A percentile compares a stretch with the other conserved stretches of the same genome.
Evolutionary conservation across 176 grass and related monocot genomes (phyloP).

Genomic region (Hordeum marinum): DNA sequence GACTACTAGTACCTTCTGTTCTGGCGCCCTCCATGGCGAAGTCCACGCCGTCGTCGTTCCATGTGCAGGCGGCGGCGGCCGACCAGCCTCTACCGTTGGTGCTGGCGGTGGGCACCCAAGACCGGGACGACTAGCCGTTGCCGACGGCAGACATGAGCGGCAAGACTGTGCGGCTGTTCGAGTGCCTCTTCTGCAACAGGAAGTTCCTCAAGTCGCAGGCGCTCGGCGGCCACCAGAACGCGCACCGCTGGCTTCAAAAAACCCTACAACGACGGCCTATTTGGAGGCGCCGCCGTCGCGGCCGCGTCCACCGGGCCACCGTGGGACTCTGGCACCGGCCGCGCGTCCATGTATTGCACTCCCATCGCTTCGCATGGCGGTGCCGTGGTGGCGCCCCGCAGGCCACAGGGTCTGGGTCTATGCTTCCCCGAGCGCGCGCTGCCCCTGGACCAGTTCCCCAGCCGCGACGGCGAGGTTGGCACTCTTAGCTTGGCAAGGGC

Average conservation of each 20-base stretch:
- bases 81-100: background rate
- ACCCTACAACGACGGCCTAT: too few species aligned
- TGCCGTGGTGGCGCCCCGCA: background rate
- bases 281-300: background rate
- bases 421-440: background rate
- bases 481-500: background rate
- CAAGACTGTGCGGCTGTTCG: slow-evolving; percentile 39
- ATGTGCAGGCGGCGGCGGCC: background rate
- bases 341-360: background rate
- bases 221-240: slow-evolving; percentile 94
- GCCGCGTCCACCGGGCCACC: background rate
- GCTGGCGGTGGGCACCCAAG: too few species aligned
- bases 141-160: background rate
- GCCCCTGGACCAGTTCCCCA: background rate
- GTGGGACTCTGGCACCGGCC: background rate
- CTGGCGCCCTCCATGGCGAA: background rate
- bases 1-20: too few species aligned
- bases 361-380: background rate
- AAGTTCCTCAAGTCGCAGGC: slow-evolving; percentile 74
- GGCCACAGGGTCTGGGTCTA: background rate
- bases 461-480: background rate
- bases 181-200: slow-evolving; percentile 69
- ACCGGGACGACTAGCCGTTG: background rate
- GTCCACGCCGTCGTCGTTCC: background rate
- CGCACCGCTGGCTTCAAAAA: slow-evolving; percentile 33